Conservation (phyloP, 495 filamentous ascomycete genomes). For the Lepraria neglecta region DNA sequence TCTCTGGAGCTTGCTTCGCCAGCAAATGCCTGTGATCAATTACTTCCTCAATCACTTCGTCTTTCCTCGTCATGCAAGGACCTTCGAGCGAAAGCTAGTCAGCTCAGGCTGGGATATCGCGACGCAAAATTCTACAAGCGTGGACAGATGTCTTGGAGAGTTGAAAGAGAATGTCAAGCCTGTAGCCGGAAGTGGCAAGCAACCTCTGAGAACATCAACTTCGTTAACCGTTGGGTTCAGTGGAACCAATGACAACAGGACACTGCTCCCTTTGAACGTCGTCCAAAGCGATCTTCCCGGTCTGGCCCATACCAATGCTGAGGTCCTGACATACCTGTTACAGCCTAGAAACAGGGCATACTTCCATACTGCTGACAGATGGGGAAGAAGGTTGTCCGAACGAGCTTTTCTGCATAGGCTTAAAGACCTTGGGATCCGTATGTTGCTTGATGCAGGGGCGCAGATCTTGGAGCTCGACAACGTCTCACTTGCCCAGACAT, state of each 20-base stretch:
- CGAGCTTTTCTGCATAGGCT: conserved; percentile 8
- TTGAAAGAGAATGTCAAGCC: neutral
- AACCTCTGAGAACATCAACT: neutral
- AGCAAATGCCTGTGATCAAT: conserved; percentile 40
- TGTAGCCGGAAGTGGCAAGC: neutral
- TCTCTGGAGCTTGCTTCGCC: conserved; percentile 10
- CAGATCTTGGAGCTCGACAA: conserved; percentile 64
- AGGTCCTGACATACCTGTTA: conserved; percentile 54
- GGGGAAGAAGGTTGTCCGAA: conserved; percentile 13
- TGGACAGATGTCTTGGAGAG: neutral
- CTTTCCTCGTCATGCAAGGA: conserved; percentile 59
- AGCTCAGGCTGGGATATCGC: conserved; percentile 64
- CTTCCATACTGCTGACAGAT: conserved; percentile 19
- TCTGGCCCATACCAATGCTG: conserved; percentile 58
- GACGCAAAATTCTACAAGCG: neutral
- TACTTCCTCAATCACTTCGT: conserved; percentile 58
- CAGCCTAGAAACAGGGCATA: conserved; percentile 45
- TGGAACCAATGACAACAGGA: conserved; percentile 62
- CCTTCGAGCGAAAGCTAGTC: conserved; percentile 59
- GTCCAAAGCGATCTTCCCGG: conserved; percentile 48
- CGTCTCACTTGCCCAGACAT: conserved; percentile 43
- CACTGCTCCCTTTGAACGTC: conserved; percentile 51
- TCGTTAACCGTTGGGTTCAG: conserved; percentile 61
- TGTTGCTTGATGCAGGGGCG: conserved; percentile 70
- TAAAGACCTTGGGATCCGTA: conserved; percentile 29